These are phyloP conservation scores for Leptographium wingfieldii DNA, from an alignment of 2,329 filamentous ascomycete species.

Conservation along the genomic window DNA sequence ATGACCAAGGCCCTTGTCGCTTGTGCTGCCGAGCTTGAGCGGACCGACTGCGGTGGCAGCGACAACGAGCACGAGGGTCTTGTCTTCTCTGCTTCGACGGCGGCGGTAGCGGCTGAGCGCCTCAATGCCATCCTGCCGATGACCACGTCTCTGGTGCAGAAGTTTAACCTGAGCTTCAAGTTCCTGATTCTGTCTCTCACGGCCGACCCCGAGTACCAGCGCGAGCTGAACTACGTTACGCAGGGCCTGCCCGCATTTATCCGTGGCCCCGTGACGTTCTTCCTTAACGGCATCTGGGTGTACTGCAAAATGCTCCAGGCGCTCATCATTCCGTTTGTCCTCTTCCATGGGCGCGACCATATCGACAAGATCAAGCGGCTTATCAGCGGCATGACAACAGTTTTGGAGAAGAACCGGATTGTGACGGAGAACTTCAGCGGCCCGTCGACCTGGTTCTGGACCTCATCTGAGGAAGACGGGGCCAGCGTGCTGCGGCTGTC, in stretches of 20 bases:
- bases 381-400: conserved; percentile 7
- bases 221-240: conserved; percentile 25
- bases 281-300: conserved; percentile 12
- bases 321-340: conserved; percentile 6
- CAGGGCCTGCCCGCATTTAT: not conserved
- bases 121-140: not conserved
- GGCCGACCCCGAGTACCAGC: conserved; percentile 30
- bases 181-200: conserved; percentile 28
- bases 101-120: not conserved
- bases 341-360: conserved; percentile 25
- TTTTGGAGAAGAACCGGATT: conserved; percentile 9
- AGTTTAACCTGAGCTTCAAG: conserved; percentile 15
- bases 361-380: conserved; percentile 24
- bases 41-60: not conserved
- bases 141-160: conserved; percentile 2
- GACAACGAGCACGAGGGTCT: not conserved
- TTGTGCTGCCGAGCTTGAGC: not conserved
- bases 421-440: conserved; percentile 8
- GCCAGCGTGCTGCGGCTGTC: conserved; percentile 2
- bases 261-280: conserved; percentile 23
- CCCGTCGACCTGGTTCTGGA: conserved; percentile 11
- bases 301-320: conserved; percentile 10
- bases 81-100: not conserved
- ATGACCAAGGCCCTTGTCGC: not conserved
- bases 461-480: conserved; percentile 1